These are phyloP conservation scores for Piloderma croceum DNA, from an alignment of 768 basidiomycete genomes.

Conservation along the genomic window DNA sequence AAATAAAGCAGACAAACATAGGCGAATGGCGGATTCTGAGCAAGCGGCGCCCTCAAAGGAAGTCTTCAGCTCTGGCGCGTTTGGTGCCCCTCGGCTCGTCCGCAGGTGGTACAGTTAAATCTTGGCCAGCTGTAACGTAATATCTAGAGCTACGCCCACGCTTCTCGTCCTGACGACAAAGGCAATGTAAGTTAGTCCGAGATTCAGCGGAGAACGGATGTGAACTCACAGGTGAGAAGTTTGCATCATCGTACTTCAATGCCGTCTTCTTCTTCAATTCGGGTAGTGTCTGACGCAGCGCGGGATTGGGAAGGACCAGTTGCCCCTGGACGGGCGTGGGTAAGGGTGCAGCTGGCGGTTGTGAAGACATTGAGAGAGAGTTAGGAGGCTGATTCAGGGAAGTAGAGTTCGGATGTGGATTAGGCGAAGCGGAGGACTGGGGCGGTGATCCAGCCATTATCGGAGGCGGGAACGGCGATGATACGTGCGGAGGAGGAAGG, in stretches of 20 bases:
- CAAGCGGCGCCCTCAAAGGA: constrained; percentile 40
- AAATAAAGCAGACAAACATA: neutral
- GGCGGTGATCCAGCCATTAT: constrained; percentile 4
- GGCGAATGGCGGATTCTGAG: neutral
- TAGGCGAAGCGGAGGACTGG: neutral
- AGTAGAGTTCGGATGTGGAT: neutral
- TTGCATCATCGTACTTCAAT: constrained; percentile 70
- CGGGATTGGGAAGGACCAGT: constrained; percentile 49
- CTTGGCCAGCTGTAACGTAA: constrained; percentile 44
- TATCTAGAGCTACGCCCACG: constrained; percentile 63
- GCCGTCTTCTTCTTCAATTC: constrained; percentile 72
- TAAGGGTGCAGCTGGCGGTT: constrained; percentile 3
- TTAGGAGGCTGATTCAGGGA: no score
- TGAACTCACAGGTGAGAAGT: constrained; percentile 69
- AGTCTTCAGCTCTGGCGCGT: constrained; percentile 82
- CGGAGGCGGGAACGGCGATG: constrained; percentile 31
- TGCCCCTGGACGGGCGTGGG: constrained; percentile 33
- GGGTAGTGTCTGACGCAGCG: constrained; percentile 59
- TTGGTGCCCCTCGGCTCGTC: constrained; percentile 78
- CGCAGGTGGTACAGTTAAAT: constrained; percentile 22
- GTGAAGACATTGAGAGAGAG: no score
- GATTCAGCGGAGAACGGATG: neutral
- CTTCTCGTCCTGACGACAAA: constrained; percentile 61
- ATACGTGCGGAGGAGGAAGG: constrained; percentile 31
- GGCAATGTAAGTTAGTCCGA: neutral